Evolutionary conservation across 2,329 filamentous ascomycete genomes (phyloP), one percentile per base, ranked within the genome.

Genomic region (Curvularia verruculosa): DNA sequence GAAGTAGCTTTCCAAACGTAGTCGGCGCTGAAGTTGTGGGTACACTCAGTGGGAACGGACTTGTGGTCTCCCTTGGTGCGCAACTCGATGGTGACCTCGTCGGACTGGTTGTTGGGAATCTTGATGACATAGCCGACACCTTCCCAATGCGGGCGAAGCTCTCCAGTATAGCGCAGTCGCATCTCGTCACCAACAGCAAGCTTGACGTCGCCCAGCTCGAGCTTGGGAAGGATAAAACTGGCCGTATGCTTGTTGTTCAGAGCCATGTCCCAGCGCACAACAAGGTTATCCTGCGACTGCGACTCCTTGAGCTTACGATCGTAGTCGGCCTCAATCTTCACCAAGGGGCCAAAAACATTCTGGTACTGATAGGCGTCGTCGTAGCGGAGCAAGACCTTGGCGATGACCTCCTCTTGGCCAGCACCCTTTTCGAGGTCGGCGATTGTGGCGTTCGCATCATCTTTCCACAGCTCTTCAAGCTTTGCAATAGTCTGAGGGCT

Each of bases 1-100:
- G 94, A 98, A 0, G 96, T 99, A 13, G 96, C 95, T 76, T 99
- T 99, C 95, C 95, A 99, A 54, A 99, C 95, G 72, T 99, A 99
- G 76, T 99, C 95, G 64, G 94, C 95, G 15, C 92, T 96, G 79
- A 99, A 99, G 77, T 97, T 96, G 79, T 96, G 92, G 0, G 94
- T 96, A 77, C 94, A 95, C 71, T 99, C 94, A 0, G 92, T 96
- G 0, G 95, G 95, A 1, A 98, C 91, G 26, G 90, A 91, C 78
- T 98, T 98, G 80, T 98, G 93, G 74, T 96, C 96, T 60, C 92
- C 93, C 61, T 95, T 94, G 70, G 95, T 92, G 66, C 95, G 90
- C 73, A 99, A 81, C 76, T 99, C 95, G 63, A 99, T 89, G 9
- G 90, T 96, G 50, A 99, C 95, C 75, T 99, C 94, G 71, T 99